Base-by-base conservation (phyloP, 257 asterid genomes). In the Nicotiana sylvestris region DNA sequence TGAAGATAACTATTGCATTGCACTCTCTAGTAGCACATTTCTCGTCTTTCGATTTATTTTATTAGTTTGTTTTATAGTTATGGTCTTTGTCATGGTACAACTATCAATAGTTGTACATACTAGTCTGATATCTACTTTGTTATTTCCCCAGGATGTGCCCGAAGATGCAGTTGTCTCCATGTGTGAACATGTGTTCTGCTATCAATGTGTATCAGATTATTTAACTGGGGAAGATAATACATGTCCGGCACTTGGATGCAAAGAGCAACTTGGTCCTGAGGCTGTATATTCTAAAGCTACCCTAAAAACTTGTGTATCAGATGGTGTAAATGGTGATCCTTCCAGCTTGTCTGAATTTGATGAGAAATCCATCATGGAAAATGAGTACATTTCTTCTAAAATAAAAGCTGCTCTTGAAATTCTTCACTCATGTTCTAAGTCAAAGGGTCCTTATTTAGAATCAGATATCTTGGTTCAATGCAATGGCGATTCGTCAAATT, bases 151-250 rank as follows among this genome's bases (percentile, higher is more conserved):
- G 99, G 99, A 96, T 91, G 92, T 98, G 83, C 98, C 99, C 68
- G 99, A 96, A 93, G 90, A 93, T 90, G 98, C 95, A 69, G 97
- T 94, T 87, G 98, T 96, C 82, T 92, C 99, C 39, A 87, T 94
- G 88, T 96, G 99, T 46, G 96, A 93, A 61, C 99, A 96, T 65
- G 99, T 96, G 82, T 96, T 93, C 89, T 96, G 99, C 89, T 93
- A 88, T 87, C 98, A 93, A 78, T 96, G 99, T 84, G 94, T 96
- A 76, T 89, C 96, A 3, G 97, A 94, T 84, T 43, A 89, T 89
- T 83, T 96, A 89, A 92, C 95, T 53, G 97, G 97, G 84, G 99
- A 94, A 83, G 98, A 94, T 74, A 91, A 87, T 70, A 92, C 92
- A 29, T 96, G 99, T 86, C 99, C 99, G 60, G 93, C 90, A 82